Evolutionary conservation across 306 rosid species (phyloP), one percentile per base, ranked within the genome.

Genomic region (Fragaria iinumae): DNA sequence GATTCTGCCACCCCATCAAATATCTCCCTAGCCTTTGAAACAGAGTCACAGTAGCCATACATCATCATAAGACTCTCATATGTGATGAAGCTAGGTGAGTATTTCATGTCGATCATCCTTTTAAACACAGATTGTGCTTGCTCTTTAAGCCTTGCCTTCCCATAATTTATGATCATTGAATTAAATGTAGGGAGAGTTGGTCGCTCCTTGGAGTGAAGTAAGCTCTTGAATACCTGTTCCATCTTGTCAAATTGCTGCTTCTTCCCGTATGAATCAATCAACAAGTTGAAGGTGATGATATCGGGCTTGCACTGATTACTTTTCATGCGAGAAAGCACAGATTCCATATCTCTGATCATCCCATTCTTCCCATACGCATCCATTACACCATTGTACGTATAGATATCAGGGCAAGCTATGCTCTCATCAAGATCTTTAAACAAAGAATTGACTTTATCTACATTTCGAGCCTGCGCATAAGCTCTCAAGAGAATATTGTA

Each of bases 171-270:
- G 81, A 95, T 92, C 97, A 92, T 95, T 9, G 97, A 95, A 81
- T 95, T 95, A 84, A 89, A 95, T 8, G 98, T 95, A 23, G 98
- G 93, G 41, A 88, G 84, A 8, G 97, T 82, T 10, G 98, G 96
- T 75, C 72, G 86, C 91, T 87, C 93, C 88, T 82, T 95, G 78
- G 98, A 92, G 36, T 45, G 84, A 20, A 90, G 78, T 62, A 95
- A 87, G 85, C 98, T 92, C 89, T 83, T 92, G 65, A 88, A 92
- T 8, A 95, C 98, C 82, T 95, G 97, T 78, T 95, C 98, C 98
- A 95, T 95, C 90, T 92, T 95, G 7, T 85, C 89, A 64, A 95
- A 92, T 55, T 90, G 86, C 76, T 95, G 98, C 83, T 84, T 92
- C 88, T 90, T 92, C 73, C 98, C 98, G 59, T 95, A 95, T 1